Percentiles rank a stretch among this genome's conserved stretches.
These are phyloP conservation scores for Zanthoxylum bungeanum DNA, from an alignment of 345 rosid genomes.

Conservation along the genomic window DNA sequence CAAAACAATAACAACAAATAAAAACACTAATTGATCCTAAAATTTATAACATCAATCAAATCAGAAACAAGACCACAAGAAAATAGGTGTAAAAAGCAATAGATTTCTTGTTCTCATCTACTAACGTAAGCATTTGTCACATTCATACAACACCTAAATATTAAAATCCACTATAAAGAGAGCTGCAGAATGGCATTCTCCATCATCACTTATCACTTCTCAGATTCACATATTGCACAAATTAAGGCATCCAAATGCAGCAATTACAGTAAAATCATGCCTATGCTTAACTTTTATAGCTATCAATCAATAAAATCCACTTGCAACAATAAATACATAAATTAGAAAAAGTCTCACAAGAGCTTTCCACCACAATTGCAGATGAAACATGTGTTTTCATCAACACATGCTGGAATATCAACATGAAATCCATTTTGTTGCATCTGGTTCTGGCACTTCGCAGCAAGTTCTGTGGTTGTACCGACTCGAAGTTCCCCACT, in stretches of 20 bases:
- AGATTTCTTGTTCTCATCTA: neutral
- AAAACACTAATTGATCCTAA: neutral
- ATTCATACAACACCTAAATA: neutral
- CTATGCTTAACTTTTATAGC: neutral
- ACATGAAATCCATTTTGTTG: constrained; percentile 23
- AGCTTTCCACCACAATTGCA: constrained; percentile 54
- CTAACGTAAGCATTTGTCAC: neutral
- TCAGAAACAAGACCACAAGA: neutral
- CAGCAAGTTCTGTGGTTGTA: constrained; percentile 27
- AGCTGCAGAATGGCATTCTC: too few relatives aligned
- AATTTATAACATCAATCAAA: neutral
- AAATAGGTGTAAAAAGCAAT: neutral
- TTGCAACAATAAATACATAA: neutral
- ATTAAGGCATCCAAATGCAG: neutral
- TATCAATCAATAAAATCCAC: neutral
- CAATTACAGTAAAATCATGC: too few relatives aligned
- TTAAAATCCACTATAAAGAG: neutral
- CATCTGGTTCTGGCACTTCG: constrained; percentile 17
- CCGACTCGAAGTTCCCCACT: constrained; percentile 44
- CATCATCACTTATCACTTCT: neutral
- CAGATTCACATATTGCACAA: neutral
- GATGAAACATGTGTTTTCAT: constrained; percentile 28
- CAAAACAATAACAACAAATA: neutral
- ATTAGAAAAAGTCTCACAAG: constrained; percentile 5
- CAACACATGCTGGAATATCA: constrained; percentile 14